These are phyloP conservation scores for Gliomastix tumulicola DNA, from an alignment of 2,329 filamentous ascomycete species.

Conservation along the genomic window DNA sequence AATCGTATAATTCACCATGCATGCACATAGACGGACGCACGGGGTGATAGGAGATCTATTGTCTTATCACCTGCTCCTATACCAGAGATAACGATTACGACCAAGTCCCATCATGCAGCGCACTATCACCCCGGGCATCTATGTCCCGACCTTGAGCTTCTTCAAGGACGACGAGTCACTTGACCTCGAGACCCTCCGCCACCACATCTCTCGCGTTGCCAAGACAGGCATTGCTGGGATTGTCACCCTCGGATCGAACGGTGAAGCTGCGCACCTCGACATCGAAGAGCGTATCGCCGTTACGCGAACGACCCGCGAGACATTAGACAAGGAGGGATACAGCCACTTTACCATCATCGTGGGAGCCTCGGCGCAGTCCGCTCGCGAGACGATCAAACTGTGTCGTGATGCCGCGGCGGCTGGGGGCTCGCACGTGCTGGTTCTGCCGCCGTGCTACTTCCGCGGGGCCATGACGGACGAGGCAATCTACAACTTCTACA, in stretches of 20 bases:
- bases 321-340: conserved; percentile 47
- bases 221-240: conserved; percentile 52
- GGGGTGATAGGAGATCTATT: too few relatives aligned
- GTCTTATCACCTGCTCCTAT: too few relatives aligned
- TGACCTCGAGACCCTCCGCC: conserved; percentile 49
- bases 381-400: conserved; percentile 63
- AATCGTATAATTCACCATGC: too few relatives aligned
- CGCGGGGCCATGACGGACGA: conserved; percentile 54
- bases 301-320: conserved; percentile 44
- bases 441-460: conserved; percentile 77
- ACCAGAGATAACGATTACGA: too few relatives aligned
- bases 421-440: conserved; percentile 68
- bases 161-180: conserved; percentile 37
- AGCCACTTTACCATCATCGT: conserved; percentile 45
- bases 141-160: conserved; percentile 57
- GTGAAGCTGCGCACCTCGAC: conserved; percentile 56
- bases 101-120: too few relatives aligned
- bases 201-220: conserved; percentile 53
- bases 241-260: conserved; percentile 55
- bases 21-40: too few relatives aligned
- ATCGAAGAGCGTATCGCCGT: conserved; percentile 47
- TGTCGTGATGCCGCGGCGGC: conserved; percentile 61
- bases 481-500: conserved; percentile 56
- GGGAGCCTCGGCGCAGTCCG: conserved; percentile 34
- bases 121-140: too few relatives aligned